These are phyloP conservation scores for Aspergillus melleus DNA, from an alignment of 2,329 filamentous ascomycete species.

Conservation along the genomic window DNA sequence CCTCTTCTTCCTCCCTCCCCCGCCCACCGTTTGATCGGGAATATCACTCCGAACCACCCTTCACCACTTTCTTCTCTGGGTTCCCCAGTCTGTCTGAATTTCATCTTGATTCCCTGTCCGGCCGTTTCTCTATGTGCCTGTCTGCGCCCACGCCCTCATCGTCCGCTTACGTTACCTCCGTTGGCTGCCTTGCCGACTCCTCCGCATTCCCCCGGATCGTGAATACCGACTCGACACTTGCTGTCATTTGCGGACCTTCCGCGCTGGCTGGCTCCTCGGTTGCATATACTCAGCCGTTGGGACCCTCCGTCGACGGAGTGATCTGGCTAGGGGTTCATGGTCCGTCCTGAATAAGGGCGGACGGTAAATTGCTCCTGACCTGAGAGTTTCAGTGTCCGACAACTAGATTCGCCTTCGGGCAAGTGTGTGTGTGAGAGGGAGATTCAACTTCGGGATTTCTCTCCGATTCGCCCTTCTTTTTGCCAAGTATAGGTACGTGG, in stretches of 20 bases:
- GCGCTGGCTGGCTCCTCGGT: slow-evolving; percentile 16
- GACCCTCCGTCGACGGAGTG: slow-evolving; percentile 33
- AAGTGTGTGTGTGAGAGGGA: neutral
- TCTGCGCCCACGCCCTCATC: slow-evolving; percentile 32
- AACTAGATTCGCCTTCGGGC: neutral
- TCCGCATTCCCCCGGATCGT: slow-evolving; percentile 16
- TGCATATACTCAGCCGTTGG: slow-evolving; percentile 21
- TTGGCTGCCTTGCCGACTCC: slow-evolving; percentile 29
- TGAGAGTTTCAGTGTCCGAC: slow-evolving; percentile 6
- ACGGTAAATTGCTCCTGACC: slow-evolving; percentile 44
- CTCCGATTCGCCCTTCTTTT: neutral
- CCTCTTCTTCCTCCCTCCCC: slow-evolving; percentile 3
- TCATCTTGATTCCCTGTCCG: neutral
- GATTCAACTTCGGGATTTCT: neutral
- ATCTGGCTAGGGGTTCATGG: slow-evolving; percentile 49
- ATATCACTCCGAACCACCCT: slow-evolving; percentile 3
- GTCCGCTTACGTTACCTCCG: slow-evolving; percentile 26
- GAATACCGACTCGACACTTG: slow-evolving; percentile 14
- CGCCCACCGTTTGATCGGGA: slow-evolving; percentile 6
- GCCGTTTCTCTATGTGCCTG: slow-evolving; percentile 38
- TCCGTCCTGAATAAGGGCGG: slow-evolving; percentile 55
- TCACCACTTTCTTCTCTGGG: neutral
- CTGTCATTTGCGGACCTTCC: slow-evolving; percentile 17
- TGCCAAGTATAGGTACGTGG: neutral
- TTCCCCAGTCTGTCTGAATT: neutral